Base-by-base conservation (phyloP, 225 moss, liverwort and hornwort species). In the Pseudoscleropodium purum region DNA sequence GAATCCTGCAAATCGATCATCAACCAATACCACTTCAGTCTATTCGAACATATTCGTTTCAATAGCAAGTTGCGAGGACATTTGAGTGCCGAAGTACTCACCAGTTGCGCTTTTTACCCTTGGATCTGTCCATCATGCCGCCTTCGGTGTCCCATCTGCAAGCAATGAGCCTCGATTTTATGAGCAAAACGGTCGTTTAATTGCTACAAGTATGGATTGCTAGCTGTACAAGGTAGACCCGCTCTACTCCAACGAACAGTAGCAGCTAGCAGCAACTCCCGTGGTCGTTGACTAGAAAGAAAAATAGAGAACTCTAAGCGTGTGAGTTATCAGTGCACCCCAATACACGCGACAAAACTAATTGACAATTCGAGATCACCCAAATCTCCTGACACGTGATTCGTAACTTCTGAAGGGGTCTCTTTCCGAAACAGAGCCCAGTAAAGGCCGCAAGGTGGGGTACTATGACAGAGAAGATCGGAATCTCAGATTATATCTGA, bases 41-140 rank as follows among this genome's bases (percentile, higher is more conserved):
- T 57, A 39, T 39, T 72, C 37, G 19, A 59, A 26, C 36, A 81
- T 26, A 61, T 47, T 75, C 86, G 49, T 41, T 78, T 41, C 23
- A 43, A 57, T 56, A 67, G 67, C 56, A 67, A 33, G n/a, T n/a
- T 31, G 78, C 56, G 54, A 39, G 20, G 39, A 65, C 31, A 41
- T 78, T 41, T 41, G 31, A n/a, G 31, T n/a, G 45, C 15, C 43
- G 8, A 37, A 27, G 29, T 11, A 75, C 80, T 57, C 95, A 96
- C 96, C 98, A 98, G 93, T 98, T 98, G 88, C 98, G 98, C 79
- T 98, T 98, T 91, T 96, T 98, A 79, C 98, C 94, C 88, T 97
- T 98, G 43, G 98, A 97, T 94, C 98, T 95, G 87, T 98, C 98
- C 92, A 94, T 92, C 79, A 93, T 92, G 74, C 96, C 96, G 56